Evolutionary conservation across 495 filamentous ascomycete species (phyloP), one percentile per base, ranked within the genome.

Genomic region (Immersiella caudata): DNA sequence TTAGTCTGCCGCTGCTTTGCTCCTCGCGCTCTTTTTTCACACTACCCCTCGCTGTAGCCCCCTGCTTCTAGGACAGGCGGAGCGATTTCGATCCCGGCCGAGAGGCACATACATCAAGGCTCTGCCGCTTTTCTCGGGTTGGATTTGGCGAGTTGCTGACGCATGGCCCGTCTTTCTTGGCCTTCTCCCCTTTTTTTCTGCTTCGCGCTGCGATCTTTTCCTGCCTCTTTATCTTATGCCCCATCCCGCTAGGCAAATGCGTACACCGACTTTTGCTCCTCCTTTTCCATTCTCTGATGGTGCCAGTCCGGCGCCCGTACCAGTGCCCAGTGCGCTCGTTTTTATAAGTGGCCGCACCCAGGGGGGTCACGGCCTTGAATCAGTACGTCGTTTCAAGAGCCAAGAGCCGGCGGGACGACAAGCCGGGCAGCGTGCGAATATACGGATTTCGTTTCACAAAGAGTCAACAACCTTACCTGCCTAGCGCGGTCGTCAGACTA

Each of bases 261-360:
- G 40, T 63, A 29, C 61, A 63, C 61, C 61, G 61, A 63, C 61
- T 63, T 63, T 63, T 33, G 8, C 26, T 26, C 52, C 61, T 33
- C 25, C 18, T 22, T 33, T 11, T 33, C 21, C 24, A 6, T 55
- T 9, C 2, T 14, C 21, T 33, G 2, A 26, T 11, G 9, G 7
- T 55, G 52, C n/a, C n/a, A 20, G 7, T 26, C 20, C 8, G 21
- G 25, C 8, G 52, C 20, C 52, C 2, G 52, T 24, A n/a, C 24
- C 52, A 22, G 25, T 26, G 52, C 52, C 52, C 24, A 11, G 5
- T 55, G 21, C 22, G 52, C 52, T n/a, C 56, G 21, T 16, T 59
- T 29, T 6, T 12, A 14, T 22, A 29, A 55, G 52, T 55, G 21
- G 52, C 52, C 8, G 40, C 11, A 46, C 2, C 40, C 11, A 46